Evolutionary conservation across 192 early-diverging fungal species (phyloP).

Genomic region (Blastocladiella britannica): DNA sequence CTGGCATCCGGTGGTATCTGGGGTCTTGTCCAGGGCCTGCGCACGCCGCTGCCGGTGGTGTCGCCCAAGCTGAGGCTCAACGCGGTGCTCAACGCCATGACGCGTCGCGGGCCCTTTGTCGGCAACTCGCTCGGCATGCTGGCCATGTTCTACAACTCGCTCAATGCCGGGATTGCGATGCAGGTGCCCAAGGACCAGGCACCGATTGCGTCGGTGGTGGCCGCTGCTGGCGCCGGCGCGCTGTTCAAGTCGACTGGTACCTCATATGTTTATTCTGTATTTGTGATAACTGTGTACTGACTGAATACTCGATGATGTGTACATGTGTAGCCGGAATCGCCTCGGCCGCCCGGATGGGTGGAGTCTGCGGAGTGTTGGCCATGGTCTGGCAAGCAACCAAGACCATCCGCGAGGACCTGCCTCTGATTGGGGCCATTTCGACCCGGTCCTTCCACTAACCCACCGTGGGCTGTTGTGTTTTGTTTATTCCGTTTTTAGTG

Average conservation of each 20-base stretch:
- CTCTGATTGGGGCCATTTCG: not conserved
- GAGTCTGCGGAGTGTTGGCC: not conserved
- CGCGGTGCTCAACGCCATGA: conserved; percentile 59
- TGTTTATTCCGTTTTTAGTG: too few species aligned
- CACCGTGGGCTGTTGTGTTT: not conserved
- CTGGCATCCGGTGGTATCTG: conserved; percentile 47
- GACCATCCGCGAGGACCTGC: not conserved
- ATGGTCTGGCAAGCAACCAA: not conserved
- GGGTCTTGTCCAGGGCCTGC: conserved; percentile 56
- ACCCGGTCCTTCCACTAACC: not conserved
- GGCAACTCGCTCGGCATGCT: conserved; percentile 62
- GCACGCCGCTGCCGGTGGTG: conserved; percentile 23
- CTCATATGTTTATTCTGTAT: too few species aligned
- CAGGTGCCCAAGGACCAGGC: conserved; percentile 40
- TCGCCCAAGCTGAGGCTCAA: conserved; percentile 56
- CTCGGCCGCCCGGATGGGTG: too few species aligned
- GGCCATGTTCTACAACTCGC: conserved; percentile 42
- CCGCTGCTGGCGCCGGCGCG: conserved; percentile 51
- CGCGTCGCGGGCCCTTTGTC: conserved; percentile 61
- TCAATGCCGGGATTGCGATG: conserved; percentile 41
- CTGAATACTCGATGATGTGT: too few species aligned
- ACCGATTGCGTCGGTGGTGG: conserved; percentile 37
- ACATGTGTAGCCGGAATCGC: too few species aligned
- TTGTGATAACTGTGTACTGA: too few species aligned
- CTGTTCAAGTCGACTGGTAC: conserved; percentile 47